Evolutionary conservation across 352 stramenopile species (phyloP), one percentile per base, ranked within the genome.

Genomic region (Phytopythium mirpurense): DNA sequence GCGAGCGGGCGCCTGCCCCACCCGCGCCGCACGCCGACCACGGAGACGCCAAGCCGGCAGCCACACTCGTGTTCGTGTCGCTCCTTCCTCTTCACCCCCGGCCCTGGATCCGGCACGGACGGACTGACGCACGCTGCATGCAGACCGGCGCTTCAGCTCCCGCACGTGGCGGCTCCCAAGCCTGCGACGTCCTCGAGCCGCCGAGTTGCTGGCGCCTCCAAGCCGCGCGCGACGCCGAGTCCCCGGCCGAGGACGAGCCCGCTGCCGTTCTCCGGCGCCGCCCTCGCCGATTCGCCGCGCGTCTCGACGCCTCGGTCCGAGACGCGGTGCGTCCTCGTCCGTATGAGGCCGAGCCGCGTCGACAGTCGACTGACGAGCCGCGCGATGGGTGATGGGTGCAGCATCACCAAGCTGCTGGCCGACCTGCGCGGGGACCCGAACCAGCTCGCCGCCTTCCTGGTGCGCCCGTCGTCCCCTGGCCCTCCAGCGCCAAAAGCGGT

Each of bases 391-490:
- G 32, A 5, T 37, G 26, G 6, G 1, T 24, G 70, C 5, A 68
- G 78, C 34, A 83, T 93, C 48, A 55, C 72, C 10, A 46, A 55
- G 11, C 63, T 90, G 15, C 58, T 93, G 24, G 63, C 65, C 29
- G 74, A 90, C 6, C 48, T 93, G 31, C 78, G 75, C 5, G 43
- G 77, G 8, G 78, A 93, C 57, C 70, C 79, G 19, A 58, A 52
- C 2, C 55, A 74, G 16, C 88, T 76, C 71, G 67, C 63, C 24
- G 58, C 61, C 7, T 93, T 93, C 40, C 63, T 77, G 55, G 74
- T 83, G 50, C 11, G 37, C 43, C 19, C 14, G 5, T 24, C 19
- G 16, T 15, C 4, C 15, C n/a, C n/a, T n/a, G n/a, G n/a, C n/a
- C n/a, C n/a, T n/a, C n/a, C n/a, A n/a, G n/a, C n/a, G n/a, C n/a